Conservation (phyloP, 345 rosid species). For the Anastatica hierochuntica region DNA sequence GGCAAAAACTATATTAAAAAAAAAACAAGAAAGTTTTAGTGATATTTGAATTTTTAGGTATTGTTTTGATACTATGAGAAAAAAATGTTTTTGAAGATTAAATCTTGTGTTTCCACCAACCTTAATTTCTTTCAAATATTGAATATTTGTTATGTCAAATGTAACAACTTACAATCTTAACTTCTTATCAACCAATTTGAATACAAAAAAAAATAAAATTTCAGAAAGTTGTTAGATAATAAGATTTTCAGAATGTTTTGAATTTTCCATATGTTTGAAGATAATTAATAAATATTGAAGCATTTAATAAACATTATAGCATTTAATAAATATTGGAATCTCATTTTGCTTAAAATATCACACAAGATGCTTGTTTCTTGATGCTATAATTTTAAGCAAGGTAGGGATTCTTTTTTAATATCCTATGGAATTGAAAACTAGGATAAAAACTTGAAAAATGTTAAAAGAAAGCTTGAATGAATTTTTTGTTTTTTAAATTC, state of each 20-base stretch:
- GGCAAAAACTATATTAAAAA: background rate
- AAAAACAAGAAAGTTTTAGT: no score
- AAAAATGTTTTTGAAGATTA: constrained; percentile 12
- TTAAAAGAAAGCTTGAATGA: background rate
- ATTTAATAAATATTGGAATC: no score
- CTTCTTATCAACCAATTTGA: background rate
- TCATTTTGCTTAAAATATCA: no score
- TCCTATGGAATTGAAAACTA: background rate
- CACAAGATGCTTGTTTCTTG: background rate
- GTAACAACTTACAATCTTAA: background rate
- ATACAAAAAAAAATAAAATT: no score
- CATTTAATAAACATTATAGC: background rate
- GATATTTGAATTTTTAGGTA: no score
- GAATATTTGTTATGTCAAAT: background rate
- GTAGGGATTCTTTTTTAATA: background rate
- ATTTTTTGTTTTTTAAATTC: background rate
- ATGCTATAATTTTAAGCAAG: background rate
- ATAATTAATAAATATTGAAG: background rate
- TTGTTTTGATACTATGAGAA: background rate
- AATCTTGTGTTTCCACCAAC: constrained; percentile 1
- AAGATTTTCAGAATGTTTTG: no score
- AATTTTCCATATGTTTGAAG: background rate
- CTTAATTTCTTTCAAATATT: background rate
- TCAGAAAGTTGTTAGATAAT: no score
- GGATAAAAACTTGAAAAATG: background rate